Base-by-base conservation (phyloP, 768 basidiomycete species). In the Suillus paluster region DNA sequence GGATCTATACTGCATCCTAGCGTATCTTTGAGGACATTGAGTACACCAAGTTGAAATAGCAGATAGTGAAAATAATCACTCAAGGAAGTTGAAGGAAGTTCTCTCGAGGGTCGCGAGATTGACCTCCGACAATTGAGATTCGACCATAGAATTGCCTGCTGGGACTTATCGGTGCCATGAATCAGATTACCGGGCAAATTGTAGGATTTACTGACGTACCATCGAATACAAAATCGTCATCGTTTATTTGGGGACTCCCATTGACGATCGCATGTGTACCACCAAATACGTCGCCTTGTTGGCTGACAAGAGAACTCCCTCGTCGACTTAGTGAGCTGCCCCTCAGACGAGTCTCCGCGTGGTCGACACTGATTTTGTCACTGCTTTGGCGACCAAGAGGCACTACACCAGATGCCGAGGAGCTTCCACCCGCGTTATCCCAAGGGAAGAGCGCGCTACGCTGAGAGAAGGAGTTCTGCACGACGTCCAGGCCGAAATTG, bases 1-100 rank as follows among this genome's bases (percentile, higher is more conserved):
- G 1, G 86, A 83, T 63, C 82, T 84, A 54, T 83, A 77, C 68
- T 90, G 91, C 90, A 91, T 91, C 75, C 85, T 90, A 48, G 84
- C 84, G 70, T 92, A 94, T 78, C 92, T 94, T 60, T 23, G 27
- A 66, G 36, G 44, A 25, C 54, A 10, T 25, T 73, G 25, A 73
- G 68, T 38, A 39, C 30, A 14, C 6, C 55, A 50, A 45, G 45
- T 19, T 52, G 42, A 58, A 58, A 45, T 15, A 23, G 25, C 36
- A 53, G 27, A 48, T 14, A 23, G 34, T 23, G 12, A 50, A 21
- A 15, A 45, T 19, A 30, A 44, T 68, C 61, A 92, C 92, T 92
- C 91, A 21, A 94, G 73, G 71, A 94, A 94, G 70, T 94, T 91
- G 65, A 83, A 82, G 10, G 91, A 91, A 67, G 91, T 90, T 66